Base-by-base conservation (phyloP, 2,329 filamentous ascomycete species). In the Cyphellophora europaea region DNA sequence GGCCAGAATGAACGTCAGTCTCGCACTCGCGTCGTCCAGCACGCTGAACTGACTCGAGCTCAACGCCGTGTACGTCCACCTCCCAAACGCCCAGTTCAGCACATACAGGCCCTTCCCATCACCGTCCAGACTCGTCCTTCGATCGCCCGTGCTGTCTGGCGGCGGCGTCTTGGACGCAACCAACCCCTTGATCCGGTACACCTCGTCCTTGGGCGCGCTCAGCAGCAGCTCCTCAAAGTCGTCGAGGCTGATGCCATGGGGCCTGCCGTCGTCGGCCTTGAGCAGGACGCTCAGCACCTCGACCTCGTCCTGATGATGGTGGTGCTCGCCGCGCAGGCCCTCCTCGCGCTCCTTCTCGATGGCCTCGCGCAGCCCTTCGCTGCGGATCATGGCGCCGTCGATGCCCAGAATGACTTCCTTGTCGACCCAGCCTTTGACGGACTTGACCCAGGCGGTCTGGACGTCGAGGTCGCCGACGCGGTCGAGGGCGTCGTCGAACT, bases 41-140 rank as follows among this genome's bases (percentile, higher is more conserved):
- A 52, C 44, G 16, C 56, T 54, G 3, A 53, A 50, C 2, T 47
- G 49, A 33, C 56, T 49, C 1, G 52, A 49, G 16, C 15, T 18
- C 12, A 78, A 62, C 5, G 74, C 68, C 2, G 87, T 93, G 53
- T 89, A 94, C 0, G 78, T 93, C 89, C 91, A 98, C 18, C 91
- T 73, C 1, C 87, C 87, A 61, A 98, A 98, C 0, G 91, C 91
- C 91, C 91, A 98, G 57, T 98, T 98, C 40, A 98, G 71, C 29
- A 98, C 94, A 54, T 91, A 95, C 36, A 83, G 69, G 11, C 59
- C 57, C 13, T 57, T 52, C 6, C 52, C 47, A 11, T 53, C 47
- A 5, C 57, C 48, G 32, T 61, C 53, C 2, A 49, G 42, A 5
- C 51, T 46, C 10, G 54, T 47, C 12, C 49, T 52, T 2, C 48